Evolutionary conservation across 345 rosid species (phyloP).

Genomic region (Salix exigua): DNA sequence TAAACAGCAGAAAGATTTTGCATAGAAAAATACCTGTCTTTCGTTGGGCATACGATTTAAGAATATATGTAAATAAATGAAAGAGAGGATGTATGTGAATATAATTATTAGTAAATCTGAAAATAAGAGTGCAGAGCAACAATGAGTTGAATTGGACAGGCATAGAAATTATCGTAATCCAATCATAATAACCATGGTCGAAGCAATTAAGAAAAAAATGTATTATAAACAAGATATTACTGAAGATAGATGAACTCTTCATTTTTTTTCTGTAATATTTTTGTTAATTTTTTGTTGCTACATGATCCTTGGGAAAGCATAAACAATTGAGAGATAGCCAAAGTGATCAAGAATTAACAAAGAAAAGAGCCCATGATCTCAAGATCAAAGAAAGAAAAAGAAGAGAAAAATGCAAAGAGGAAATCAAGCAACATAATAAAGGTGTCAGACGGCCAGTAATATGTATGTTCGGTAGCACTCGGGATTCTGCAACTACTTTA

Average conservation of each 20-base stretch:
- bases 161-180: background rate
- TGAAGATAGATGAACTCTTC: background rate
- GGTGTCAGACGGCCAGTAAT: slow-evolving; percentile 17
- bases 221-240: background rate
- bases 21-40: background rate
- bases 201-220: slow-evolving; percentile 9
- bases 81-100: too few relatives aligned
- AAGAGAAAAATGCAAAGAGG: slow-evolving; percentile 3
- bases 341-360: slow-evolving; percentile 26
- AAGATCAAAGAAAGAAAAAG: slow-evolving; percentile 2
- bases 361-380: slow-evolving; percentile 14
- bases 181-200: slow-evolving; percentile 7
- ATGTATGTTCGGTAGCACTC: slow-evolving; percentile 11
- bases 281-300: slow-evolving; percentile 17
- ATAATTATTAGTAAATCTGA: background rate
- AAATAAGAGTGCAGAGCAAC: background rate
- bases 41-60: background rate
- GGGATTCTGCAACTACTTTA: slow-evolving; percentile 30
- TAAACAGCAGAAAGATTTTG: background rate
- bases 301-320: slow-evolving; percentile 26
- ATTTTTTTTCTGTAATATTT: slow-evolving; percentile 5
- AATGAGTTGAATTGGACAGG: background rate
- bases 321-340: slow-evolving; percentile 10
- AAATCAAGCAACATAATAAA: slow-evolving; percentile 14
- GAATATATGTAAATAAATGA: background rate